Evolutionary conservation across 176 grass and related monocot species (phyloP), one percentile per base, ranked within the genome.

Genomic region (Avena sativa): DNA sequence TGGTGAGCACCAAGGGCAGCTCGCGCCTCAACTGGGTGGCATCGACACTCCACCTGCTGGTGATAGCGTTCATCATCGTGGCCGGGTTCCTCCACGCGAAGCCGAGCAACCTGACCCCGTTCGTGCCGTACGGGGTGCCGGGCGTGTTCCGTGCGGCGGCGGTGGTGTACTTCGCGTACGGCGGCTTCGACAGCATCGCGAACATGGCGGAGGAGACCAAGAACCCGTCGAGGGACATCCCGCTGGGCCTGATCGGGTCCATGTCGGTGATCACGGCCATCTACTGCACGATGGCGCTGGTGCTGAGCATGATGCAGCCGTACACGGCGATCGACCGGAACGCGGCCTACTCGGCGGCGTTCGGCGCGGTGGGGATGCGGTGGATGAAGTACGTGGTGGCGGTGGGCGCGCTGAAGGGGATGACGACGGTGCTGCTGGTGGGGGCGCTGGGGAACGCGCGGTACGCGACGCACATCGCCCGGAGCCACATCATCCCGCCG

Each of bases 171-270:
- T 96, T 96, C 50, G 92, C 97, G 8, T 99, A 96, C 79, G 87
- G 94, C 43, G 97, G 97, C 19, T 99, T 96, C 79, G 97, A 96
- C 74, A 99, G 90, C 83, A 96, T 99, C 40, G 97, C 92, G 0
- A 94, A 91, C 7, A 99, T 99, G 97, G 97, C 97, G 20, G 97
- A 99, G 79, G 97, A 99, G 71, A 96, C 97, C 12, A 87, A 89
- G 79, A 94, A 99, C 60, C 97, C 94, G 28, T 88, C 97, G 0
- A 85, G 88, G 20, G 97, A 99, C 83, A 99, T 99, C 87, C 97
- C 94, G 12, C 83, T 99, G 9, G 94, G 94, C 0, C 82, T 99
- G 0, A 87, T 96, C 4, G 94, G 97, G 0, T 99, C 97, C 77
- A 99, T 99, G 97, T 93, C 97, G 11, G 80, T 82, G n/a, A 99